phyloP scores from a whole-genome alignment of 768 basidiomycete species.

The Lepiota subincarnata region DNA sequence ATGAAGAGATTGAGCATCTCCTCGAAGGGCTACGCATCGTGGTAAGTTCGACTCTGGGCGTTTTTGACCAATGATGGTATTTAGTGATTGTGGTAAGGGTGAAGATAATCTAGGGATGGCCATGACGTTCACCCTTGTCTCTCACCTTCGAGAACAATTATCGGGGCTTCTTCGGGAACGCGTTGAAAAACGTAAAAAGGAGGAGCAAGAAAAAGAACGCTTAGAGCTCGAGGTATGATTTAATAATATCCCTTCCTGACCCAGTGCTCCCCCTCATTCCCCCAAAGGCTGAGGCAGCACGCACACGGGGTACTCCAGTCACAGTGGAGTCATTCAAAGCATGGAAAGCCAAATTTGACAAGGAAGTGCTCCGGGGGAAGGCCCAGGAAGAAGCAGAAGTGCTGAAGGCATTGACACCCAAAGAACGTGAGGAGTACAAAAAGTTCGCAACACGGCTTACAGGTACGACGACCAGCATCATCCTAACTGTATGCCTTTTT shows the following conservation, averaged over 20 bases:
- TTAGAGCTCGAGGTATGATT: constrained; percentile 65
- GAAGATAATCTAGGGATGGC: constrained; percentile 92
- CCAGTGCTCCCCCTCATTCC: not conserved
- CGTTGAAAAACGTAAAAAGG: constrained; percentile 49
- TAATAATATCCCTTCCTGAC: constrained; percentile 13
- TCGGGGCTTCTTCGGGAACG: constrained; percentile 58
- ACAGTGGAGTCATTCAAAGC: constrained; percentile 73
- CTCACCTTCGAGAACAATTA: constrained; percentile 77
- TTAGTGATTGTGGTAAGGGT: constrained; percentile 42
- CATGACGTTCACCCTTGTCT: constrained; percentile 94
- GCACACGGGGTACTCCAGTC: constrained; percentile 89
- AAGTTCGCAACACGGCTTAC: constrained; percentile 54
- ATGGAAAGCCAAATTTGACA: constrained; percentile 83
- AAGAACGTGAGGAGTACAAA: constrained; percentile 84
- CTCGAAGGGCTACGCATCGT: constrained; percentile 53
- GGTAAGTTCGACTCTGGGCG: constrained; percentile 33
- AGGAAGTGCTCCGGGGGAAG: constrained; percentile 55
- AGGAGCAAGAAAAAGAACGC: constrained; percentile 71
- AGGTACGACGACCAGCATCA: constrained; percentile 44
- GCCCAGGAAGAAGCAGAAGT: constrained; percentile 72
- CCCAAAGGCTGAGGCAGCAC: constrained; percentile 76
- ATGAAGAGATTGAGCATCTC: constrained; percentile 50
- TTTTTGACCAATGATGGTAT: constrained; percentile 7
- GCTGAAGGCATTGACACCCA: constrained; percentile 63
- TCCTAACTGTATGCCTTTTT: not conserved